Base-by-base conservation (phyloP, 176 grass and related monocot genomes). In the Tillandsia leiboldiana region DNA sequence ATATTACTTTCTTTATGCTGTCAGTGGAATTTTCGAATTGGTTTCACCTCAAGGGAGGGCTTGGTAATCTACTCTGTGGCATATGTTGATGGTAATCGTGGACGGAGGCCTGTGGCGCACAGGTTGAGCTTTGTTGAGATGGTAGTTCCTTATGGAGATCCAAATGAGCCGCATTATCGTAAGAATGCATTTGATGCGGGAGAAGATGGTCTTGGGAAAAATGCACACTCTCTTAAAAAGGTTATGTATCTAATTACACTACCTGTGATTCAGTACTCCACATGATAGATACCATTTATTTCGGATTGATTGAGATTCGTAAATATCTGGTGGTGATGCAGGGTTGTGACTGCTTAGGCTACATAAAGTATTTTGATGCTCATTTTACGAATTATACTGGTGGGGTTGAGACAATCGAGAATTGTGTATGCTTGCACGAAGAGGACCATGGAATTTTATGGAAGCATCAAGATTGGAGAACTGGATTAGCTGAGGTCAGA, bases 391-490 rank as follows among this genome's bases (percentile, higher is more conserved):
- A 99, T 71, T 99, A 93, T 76, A 93, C 95, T 51, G 95, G 95
- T 75, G 84, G 87, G 23, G 80, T 94, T 12, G 95, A 99, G 80
- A 99, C 95, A 77, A 99, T 99, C 82, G 95, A 99, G 72, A 99
- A 99, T 49, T 99, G 95, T 70, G 95, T 94, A 24, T 99, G 95
- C 74, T 82, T 99, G 82, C 95, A 99, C 65, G 95, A 99, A 83
- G 95, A 99, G 78, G 95, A 99, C 51, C 90, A 99, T 26, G 95
- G 95, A 50, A 99, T 99, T 73, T 86, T 99, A 69, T 99, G 95
- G 95, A 99, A 99, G 80, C 95, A 99, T 80, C 95, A 99, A 79
- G 95, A 99, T 51, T 99, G 95, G 95, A 92, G 95, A 79, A 99
- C 95, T 69, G 95, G 95, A 29, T 80, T 99, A 81, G 90, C 95